Conservation (phyloP, 306 rosid genomes). For the Lablab purpureus region DNA sequence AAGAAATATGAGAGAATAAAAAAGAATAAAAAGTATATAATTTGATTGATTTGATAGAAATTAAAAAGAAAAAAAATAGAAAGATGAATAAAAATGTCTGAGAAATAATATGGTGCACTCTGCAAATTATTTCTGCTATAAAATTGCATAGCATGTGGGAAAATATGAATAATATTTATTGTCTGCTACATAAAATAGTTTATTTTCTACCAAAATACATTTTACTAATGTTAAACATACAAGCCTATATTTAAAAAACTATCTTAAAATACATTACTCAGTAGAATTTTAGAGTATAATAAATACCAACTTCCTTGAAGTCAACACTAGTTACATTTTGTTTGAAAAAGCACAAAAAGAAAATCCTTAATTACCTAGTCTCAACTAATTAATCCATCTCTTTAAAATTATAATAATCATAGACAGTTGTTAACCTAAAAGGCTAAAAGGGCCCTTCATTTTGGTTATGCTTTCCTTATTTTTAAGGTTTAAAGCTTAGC, state of each 20-base stretch:
- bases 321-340: background rate
- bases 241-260: background rate
- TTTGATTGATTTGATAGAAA: too few relatives aligned
- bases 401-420: background rate
- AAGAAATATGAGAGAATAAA: too few relatives aligned
- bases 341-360: background rate
- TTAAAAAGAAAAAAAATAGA: too few relatives aligned
- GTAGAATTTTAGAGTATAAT: background rate
- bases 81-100: too few relatives aligned
- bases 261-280: background rate
- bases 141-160: too few relatives aligned
- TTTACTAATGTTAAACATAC: too few relatives aligned
- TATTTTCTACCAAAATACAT: background rate
- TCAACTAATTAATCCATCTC: background rate
- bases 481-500: background rate
- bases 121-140: too few relatives aligned
- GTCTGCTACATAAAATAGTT: background rate
- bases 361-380: background rate
- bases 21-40: too few relatives aligned
- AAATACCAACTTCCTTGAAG: background rate
- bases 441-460: conserved; percentile 8
- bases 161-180: too few relatives aligned
- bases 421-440: conserved; percentile 11
- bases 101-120: too few relatives aligned
- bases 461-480: conserved; percentile 5